Evolutionary conservation across 2,329 filamentous ascomycete species (phyloP).

Genomic region (Colletotrichum horii): DNA sequence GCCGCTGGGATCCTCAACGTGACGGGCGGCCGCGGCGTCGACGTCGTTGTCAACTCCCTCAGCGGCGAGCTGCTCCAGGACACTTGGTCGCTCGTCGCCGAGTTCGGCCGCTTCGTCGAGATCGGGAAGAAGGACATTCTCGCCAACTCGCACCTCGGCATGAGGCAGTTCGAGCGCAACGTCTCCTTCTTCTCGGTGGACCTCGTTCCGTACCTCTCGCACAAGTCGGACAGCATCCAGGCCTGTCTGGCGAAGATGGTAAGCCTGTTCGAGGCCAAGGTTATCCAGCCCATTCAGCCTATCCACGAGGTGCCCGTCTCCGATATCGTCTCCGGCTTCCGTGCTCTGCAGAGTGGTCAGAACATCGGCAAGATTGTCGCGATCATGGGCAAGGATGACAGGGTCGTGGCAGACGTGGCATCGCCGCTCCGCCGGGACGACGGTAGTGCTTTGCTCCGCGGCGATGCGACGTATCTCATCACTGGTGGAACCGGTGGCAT

Average conservation of each 20-base stretch:
- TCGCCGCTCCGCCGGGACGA: not conserved
- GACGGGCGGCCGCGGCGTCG: not conserved
- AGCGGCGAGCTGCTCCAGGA: not conserved
- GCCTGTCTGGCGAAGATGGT: not conserved
- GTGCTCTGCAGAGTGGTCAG: not conserved
- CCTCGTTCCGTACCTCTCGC: not conserved
- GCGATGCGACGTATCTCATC: not conserved
- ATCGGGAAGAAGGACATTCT: not conserved
- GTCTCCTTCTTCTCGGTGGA: not conserved
- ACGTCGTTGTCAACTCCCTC: not conserved
- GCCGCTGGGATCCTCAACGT: not conserved
- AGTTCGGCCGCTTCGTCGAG: not conserved
- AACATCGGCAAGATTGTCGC: not conserved
- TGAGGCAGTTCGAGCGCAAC: not conserved
- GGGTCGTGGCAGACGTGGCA: not conserved
- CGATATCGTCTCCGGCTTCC: not conserved
- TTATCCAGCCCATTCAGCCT: not conserved
- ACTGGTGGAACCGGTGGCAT: not conserved
- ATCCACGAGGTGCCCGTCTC: not conserved
- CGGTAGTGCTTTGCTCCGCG: accelerated
- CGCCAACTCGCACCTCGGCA: not conserved
- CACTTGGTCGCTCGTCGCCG: not conserved
- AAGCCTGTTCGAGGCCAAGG: not conserved
- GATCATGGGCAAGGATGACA: not conserved
- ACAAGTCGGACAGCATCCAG: not conserved